A percentile compares a stretch with the other conserved stretches of the same genome.
Evolutionary conservation across 495 filamentous ascomycete genomes (phyloP).

Genomic region (Thermochaetoides thermophila): DNA sequence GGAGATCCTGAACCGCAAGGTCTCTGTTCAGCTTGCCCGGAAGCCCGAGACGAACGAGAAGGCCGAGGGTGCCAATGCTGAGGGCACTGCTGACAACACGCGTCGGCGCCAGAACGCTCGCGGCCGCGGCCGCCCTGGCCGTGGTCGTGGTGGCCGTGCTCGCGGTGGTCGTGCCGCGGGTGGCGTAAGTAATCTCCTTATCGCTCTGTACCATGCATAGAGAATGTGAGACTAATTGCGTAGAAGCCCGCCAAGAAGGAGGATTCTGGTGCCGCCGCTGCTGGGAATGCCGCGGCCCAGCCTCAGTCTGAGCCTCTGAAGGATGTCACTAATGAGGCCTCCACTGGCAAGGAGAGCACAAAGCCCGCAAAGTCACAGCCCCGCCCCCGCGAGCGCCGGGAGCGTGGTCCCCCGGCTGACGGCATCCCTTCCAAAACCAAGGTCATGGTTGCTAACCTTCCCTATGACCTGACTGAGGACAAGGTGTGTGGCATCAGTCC

Average conservation of each 20-base stretch:
- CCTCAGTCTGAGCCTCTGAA: conserved; percentile 35
- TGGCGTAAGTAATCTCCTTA: conserved; percentile 32
- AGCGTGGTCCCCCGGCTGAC: conserved; percentile 94
- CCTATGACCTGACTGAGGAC: conserved; percentile 93
- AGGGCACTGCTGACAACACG: conserved; percentile 51
- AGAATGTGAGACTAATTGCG: not conserved
- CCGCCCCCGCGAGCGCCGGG: conserved; percentile 45
- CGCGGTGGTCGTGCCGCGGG: conserved; percentile 58
- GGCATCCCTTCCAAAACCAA: conserved; percentile 98
- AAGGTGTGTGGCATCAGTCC: conserved; percentile 41
- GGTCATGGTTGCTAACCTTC: conserved; percentile 99
- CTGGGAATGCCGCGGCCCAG: conserved; percentile 29
- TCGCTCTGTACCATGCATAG: too few relatives aligned
- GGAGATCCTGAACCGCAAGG: conserved; percentile 93
- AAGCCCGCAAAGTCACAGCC: conserved; percentile 33
- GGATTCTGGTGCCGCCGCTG: conserved; percentile 29
- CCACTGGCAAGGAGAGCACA: conserved; percentile 28
- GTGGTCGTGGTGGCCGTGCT: conserved; percentile 52
- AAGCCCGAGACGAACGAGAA: conserved; percentile 84
- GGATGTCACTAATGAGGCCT: conserved; percentile 37
- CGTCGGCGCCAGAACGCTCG: conserved; percentile 65
- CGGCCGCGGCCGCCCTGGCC: conserved; percentile 57
- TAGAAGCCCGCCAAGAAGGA: conserved; percentile 31
- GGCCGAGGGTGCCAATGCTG: conserved; percentile 50
- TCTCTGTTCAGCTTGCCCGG: conserved; percentile 94